phyloP scores from a whole-genome alignment of 495 filamentous ascomycete genomes.

The Parachaetomium inaequale region DNA sequence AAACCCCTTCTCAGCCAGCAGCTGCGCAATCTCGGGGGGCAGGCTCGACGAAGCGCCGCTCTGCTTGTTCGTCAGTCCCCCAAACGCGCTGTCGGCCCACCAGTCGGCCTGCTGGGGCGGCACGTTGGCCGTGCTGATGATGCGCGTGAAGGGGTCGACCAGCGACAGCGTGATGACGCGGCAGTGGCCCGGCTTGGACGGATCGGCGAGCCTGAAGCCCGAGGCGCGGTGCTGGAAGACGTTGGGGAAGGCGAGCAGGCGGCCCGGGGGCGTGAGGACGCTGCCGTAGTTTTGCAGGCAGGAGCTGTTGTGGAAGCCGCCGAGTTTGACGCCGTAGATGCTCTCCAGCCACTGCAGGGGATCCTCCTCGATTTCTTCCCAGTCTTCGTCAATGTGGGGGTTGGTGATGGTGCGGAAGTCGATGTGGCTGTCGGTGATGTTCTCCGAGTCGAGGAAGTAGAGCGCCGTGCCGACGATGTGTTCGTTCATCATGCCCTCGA shows the following conservation, averaged over 20 bases:
- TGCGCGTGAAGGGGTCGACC: conserved; percentile 49
- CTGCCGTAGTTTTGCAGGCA: conserved; percentile 36
- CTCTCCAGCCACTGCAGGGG: conserved; percentile 28
- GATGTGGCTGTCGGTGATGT: conserved; percentile 53
- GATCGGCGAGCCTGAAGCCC: conserved; percentile 48
- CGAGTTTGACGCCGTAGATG: conserved; percentile 26
- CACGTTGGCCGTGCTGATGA: conserved; percentile 55
- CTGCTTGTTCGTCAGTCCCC: background rate
- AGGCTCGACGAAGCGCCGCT: background rate
- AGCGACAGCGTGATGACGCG: conserved; percentile 56
- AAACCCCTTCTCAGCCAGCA: conserved; percentile 37
- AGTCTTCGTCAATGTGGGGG: conserved; percentile 13
- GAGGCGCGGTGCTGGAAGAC: conserved; percentile 51
- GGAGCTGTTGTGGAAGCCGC: background rate
- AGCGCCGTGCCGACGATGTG: conserved; percentile 55
- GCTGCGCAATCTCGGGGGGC: conserved; percentile 27
- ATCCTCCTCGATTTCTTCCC: conserved; percentile 15
- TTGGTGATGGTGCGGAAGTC: conserved; percentile 50
- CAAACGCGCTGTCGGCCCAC: conserved; percentile 35
- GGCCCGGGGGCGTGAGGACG: conserved; percentile 34
- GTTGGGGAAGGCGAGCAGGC: conserved; percentile 43
- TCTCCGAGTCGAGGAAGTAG: conserved; percentile 59
- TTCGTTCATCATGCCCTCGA: conserved; percentile 56
- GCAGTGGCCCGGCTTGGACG: conserved; percentile 49
- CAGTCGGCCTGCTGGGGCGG: conserved; percentile 48